phyloP scores from a whole-genome alignment of 164 flowering plant genomes.

The Nymphaea colorata region DNA sequence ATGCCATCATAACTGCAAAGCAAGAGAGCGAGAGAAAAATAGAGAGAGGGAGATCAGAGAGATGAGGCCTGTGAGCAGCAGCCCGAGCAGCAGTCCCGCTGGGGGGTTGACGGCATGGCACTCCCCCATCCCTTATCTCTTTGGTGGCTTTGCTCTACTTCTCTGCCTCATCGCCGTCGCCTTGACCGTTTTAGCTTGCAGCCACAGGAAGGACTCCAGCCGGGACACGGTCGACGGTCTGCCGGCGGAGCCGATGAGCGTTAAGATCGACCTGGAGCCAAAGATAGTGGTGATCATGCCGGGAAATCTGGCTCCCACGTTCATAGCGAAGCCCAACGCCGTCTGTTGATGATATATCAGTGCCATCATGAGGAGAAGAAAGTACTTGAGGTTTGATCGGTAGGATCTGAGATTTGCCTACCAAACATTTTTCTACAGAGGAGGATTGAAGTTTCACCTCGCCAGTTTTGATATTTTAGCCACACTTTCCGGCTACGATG shows the following conservation, averaged over 20 bases:
- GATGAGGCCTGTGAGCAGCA: slow-evolving; percentile 12
- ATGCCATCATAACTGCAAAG: too few relatives aligned
- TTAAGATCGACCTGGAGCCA: slow-evolving; percentile 17
- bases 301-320: slow-evolving; percentile 36
- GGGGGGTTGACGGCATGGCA: slow-evolving; percentile 17
- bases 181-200: slow-evolving; percentile 30
- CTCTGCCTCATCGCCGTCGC: slow-evolving; percentile 27
- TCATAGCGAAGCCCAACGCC: slow-evolving; percentile 23
- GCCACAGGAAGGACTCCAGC: slow-evolving; percentile 14
- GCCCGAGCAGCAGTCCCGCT: not conserved
- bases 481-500: too few relatives aligned
- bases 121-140: slow-evolving; percentile 34
- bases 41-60: not conserved
- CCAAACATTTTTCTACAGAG: too few relatives aligned
- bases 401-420: too few relatives aligned
- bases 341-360: too few relatives aligned
- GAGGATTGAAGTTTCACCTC: too few relatives aligned
- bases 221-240: not conserved
- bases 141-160: slow-evolving; percentile 18
- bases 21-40: not conserved
- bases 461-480: too few relatives aligned
- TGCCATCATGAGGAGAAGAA: too few relatives aligned
- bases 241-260: slow-evolving; percentile 9
- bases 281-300: slow-evolving; percentile 44
- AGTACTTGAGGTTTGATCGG: too few relatives aligned